Percentiles rank a stretch among this genome's conserved stretches.
phyloP scores from a whole-genome alignment of 192 early-diverging fungal species.

The Lobosporangium transversale region DNA sequence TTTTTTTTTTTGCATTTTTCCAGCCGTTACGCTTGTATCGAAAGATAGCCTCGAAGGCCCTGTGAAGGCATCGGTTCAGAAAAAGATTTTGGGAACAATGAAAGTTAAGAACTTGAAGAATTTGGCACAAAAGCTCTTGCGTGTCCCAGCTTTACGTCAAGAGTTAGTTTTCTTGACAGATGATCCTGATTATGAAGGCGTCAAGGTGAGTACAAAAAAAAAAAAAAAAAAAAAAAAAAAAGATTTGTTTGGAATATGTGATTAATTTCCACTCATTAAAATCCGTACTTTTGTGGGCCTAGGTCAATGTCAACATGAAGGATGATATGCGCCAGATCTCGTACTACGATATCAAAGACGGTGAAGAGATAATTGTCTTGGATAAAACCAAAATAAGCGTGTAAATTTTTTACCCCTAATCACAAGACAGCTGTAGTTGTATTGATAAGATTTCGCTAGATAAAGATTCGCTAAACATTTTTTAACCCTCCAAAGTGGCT shows the following conservation, averaged over 20 bases:
- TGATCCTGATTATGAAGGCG: slow-evolving; percentile 28
- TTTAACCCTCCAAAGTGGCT: too few species aligned
- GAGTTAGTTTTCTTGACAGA: slow-evolving; percentile 43
- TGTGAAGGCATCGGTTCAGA: slow-evolving; percentile 26
- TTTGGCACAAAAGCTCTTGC: slow-evolving; percentile 60
- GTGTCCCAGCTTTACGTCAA: slow-evolving; percentile 53
- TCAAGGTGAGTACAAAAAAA: slow-evolving; percentile 16
- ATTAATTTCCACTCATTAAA: background rate
- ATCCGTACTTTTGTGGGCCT: background rate
- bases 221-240: background rate
- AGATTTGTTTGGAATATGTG: background rate
- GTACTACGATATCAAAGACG: slow-evolving; percentile 58
- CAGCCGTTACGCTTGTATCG: slow-evolving; percentile 39
- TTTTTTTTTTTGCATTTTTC: slow-evolving; percentile 9
- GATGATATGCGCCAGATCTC: slow-evolving; percentile 63
- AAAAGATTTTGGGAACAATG: slow-evolving; percentile 58
- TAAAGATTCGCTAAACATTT: too few species aligned
- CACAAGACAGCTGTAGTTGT: too few species aligned
- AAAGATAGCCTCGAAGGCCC: slow-evolving; percentile 17
- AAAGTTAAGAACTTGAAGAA: slow-evolving; percentile 59
- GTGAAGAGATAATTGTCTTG: slow-evolving; percentile 56
- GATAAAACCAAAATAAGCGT: slow-evolving; percentile 15
- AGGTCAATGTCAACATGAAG: slow-evolving; percentile 39
- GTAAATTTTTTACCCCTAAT: too few species aligned
- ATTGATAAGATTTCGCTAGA: too few species aligned